Conservation (phyloP, 2,329 filamentous ascomycete genomes). For the Hypoxylon sp. region DNA sequence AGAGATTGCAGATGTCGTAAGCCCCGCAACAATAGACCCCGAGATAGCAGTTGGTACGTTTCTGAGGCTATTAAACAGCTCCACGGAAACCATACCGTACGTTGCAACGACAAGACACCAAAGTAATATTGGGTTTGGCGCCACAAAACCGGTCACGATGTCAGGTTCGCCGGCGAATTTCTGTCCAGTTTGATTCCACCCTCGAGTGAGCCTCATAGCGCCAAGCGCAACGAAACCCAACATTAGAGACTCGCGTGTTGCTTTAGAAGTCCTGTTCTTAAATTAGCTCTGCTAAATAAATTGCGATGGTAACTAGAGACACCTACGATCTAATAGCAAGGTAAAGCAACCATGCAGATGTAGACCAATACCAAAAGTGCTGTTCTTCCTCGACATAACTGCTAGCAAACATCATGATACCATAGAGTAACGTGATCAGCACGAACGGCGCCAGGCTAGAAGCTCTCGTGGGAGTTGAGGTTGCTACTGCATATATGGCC, state of each 20-base stretch:
- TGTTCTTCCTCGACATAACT: constrained; percentile 99
- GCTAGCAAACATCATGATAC: constrained; percentile 95
- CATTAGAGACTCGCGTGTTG: constrained; percentile 51
- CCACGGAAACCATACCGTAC: constrained; percentile 74
- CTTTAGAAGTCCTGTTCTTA: constrained; percentile 41
- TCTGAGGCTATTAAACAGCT: constrained; percentile 61
- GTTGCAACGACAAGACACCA: constrained; percentile 81
- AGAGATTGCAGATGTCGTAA: constrained; percentile 72
- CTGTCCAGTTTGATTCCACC: constrained; percentile 98
- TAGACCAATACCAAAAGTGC: constrained; percentile 97
- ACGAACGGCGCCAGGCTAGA: constrained; percentile 61
- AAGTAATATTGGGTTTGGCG: constrained; percentile 74
- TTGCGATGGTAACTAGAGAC: background rate
- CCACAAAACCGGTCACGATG: constrained; percentile 81
- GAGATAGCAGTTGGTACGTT: constrained; percentile 60
- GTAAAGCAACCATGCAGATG: constrained; percentile 76
- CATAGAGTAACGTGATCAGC: constrained; percentile 74
- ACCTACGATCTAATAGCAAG: constrained; percentile 64
- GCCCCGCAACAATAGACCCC: constrained; percentile 59
- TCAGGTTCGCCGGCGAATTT: constrained; percentile 94
- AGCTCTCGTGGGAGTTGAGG: constrained; percentile 53
- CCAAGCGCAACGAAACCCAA: constrained; percentile 66
- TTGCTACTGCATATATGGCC: constrained; percentile 45
- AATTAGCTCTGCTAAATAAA: constrained; percentile 11
- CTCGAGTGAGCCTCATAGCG: constrained; percentile 76